Percentiles rank a stretch among this genome's conserved stretches.
phyloP scores from a whole-genome alignment of 441 rosid genomes.

The Populus hybrid region DNA sequence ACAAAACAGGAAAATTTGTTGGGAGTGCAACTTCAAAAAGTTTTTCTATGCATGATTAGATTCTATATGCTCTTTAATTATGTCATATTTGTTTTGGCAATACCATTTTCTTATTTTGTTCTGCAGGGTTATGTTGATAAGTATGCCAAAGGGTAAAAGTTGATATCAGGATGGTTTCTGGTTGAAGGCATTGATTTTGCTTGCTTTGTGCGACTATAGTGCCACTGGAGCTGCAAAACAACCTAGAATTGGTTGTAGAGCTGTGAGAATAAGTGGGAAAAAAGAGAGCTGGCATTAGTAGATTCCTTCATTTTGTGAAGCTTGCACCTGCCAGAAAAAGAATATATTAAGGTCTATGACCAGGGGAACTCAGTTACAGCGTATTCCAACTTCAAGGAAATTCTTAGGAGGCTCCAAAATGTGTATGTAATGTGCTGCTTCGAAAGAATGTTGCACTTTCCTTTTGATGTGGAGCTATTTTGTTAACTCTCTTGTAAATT shows the following conservation, averaged over 20 bases:
- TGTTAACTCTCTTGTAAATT: not conserved
- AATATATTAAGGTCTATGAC: slow-evolving; percentile 6
- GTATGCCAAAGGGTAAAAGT: slow-evolving; percentile 52
- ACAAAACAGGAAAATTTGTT: not conserved
- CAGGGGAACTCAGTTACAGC: slow-evolving; percentile 16
- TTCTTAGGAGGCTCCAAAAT: slow-evolving; percentile 19
- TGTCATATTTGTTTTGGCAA: slow-evolving; percentile 1
- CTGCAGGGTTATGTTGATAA: slow-evolving; percentile 93
- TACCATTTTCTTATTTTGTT: slow-evolving; percentile 3
- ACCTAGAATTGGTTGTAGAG: slow-evolving; percentile 13
- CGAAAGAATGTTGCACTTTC: not conserved
- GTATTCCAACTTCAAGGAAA: slow-evolving; percentile 11
- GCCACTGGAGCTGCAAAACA: slow-evolving; percentile 13
- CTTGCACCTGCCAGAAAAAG: slow-evolving; percentile 8
- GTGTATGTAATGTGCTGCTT: slow-evolving; percentile 24
- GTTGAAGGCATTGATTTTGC: slow-evolving; percentile 10
- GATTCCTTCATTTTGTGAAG: slow-evolving; percentile 19
- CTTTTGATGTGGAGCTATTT: not conserved
- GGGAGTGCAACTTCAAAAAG: not conserved
- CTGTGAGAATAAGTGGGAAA: slow-evolving; percentile 1
- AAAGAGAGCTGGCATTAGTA: slow-evolving; percentile 9
- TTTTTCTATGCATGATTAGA: not conserved
- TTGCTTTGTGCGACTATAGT: not conserved
- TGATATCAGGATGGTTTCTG: slow-evolving; percentile 3
- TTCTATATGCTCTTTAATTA: not conserved